phyloP scores from a whole-genome alignment of 139 green algal genomes.

The Haematococcus sp. region DNA sequence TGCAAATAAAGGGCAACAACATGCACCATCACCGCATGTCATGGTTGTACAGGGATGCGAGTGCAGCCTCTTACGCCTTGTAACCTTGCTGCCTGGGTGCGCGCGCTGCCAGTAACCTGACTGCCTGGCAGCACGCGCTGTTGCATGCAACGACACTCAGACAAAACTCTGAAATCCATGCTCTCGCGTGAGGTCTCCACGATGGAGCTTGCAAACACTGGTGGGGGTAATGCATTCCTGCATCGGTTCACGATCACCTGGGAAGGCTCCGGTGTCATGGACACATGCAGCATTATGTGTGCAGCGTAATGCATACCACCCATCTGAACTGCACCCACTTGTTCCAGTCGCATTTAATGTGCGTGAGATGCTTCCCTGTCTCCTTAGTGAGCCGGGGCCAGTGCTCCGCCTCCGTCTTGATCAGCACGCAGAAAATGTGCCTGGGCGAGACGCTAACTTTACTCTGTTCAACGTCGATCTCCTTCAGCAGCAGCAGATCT shows the following conservation, averaged over 20 bases:
- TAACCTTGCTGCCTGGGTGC: background rate
- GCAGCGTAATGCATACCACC: background rate
- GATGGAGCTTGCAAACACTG: too few species aligned
- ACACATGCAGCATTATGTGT: background rate
- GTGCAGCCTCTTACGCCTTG: background rate
- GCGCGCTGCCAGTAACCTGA: too few species aligned
- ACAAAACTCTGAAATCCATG: too few species aligned
- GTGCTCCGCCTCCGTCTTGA: constrained; percentile 60
- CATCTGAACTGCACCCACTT: constrained; percentile 32
- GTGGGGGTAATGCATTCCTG: too few species aligned
- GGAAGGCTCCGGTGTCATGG: background rate
- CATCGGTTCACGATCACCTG: too few species aligned
- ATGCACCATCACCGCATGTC: background rate
- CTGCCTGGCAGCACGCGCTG: too few species aligned
- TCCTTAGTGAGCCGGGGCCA: constrained; percentile 69
- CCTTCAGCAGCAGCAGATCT: constrained; percentile 59
- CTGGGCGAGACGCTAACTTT: constrained; percentile 61
- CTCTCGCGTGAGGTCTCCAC: too few species aligned
- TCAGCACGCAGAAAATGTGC: constrained; percentile 62
- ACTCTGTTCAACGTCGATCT: constrained; percentile 58
- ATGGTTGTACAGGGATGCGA: background rate
- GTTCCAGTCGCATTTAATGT: constrained; percentile 49
- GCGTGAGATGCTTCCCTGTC: constrained; percentile 18
- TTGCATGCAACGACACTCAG: too few species aligned
- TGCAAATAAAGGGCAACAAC: background rate